Conservation (phyloP, 169 alveolate species). For the Plasmodium berghei region DNA sequence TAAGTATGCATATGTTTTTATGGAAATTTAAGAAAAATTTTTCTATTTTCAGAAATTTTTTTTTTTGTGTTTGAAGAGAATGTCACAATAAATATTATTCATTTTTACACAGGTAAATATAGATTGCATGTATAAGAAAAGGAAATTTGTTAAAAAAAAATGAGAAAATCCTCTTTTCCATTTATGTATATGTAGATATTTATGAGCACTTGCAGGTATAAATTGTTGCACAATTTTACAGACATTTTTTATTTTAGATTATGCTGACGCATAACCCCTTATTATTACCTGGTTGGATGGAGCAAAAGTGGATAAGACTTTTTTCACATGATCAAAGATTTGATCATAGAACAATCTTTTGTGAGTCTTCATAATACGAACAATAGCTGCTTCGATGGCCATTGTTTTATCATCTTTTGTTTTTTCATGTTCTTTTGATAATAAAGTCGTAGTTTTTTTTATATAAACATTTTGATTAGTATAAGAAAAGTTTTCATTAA, state of each 20-base stretch:
- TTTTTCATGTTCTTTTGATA: conserved; percentile 72
- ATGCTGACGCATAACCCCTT: no score
- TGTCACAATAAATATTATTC: no score
- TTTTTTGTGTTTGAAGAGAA: no score
- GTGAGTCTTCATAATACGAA: conserved; percentile 87
- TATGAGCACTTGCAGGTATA: no score
- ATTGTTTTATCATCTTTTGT: conserved; percentile 84
- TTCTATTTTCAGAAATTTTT: no score
- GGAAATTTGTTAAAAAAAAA: no score
- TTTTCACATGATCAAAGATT: conserved; percentile 69
- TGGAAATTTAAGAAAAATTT: neutral
- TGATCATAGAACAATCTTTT: conserved; percentile 72
- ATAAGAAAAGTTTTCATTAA: conserved; percentile 44
- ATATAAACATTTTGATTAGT: conserved; percentile 46
- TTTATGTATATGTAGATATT: no score
- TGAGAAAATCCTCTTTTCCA: no score
- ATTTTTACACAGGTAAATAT: no score
- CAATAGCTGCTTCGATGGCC: conserved; percentile 91
- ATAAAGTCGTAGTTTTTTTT: conserved; percentile 50
- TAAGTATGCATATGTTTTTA: neutral
- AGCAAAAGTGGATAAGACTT: conserved; percentile 44
- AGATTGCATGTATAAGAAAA: no score
- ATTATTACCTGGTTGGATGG: conserved; percentile 68
- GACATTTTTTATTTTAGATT: no score
- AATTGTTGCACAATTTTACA: no score